Evolutionary conservation across 1,139 yeast species (phyloP), one percentile per base, ranked within the genome.

Genomic region (Pichia sp.): DNA sequence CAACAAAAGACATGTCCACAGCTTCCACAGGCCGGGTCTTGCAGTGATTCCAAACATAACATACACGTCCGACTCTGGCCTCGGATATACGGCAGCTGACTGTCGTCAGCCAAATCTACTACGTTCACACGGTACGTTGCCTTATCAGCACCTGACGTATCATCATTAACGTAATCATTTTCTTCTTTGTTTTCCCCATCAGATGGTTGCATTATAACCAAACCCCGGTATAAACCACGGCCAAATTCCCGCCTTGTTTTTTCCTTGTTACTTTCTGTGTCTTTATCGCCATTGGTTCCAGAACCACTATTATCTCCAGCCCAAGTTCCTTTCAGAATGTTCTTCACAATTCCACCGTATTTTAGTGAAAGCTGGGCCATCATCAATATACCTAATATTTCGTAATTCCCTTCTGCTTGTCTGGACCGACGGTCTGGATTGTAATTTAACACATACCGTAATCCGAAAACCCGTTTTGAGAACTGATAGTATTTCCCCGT

Each of bases 1-100:
- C 97, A 91, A 62, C 98, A 91, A 60, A 85, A 89, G 15, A 86
- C 48, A 60, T 91, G 98, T 0, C 98, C 98, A 63, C 98, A 91
- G 9, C 80, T 75, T 0, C 95, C 88, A 44, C 88, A 78, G 1
- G 95, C 70, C 1, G 98, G 97, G 48, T 84, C 76, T 3, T 67
- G 69, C 94, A 91, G 85, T 15, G 74, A 69, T 6, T 85, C 80
- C 27, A 89, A 68, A 58, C 98, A 91, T 29, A 91, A 68, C 69
- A 88, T 82, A 57, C 98, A 91, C 36, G 72, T 69, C 38, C 97
- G 68, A 1, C 94, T 78, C 27, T 66, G 64, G 41, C 71, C 78
- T 0, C 91, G 84, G 21, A 91, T 76, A 56, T 78, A 89, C 3
- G 87, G 81, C 44, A 89, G 65, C 16, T 65, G 65, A 0, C 52